Evolutionary conservation across 2,329 filamentous ascomycete species (phyloP).

Genomic region (Sclerotinia sclerotiorum): DNA sequence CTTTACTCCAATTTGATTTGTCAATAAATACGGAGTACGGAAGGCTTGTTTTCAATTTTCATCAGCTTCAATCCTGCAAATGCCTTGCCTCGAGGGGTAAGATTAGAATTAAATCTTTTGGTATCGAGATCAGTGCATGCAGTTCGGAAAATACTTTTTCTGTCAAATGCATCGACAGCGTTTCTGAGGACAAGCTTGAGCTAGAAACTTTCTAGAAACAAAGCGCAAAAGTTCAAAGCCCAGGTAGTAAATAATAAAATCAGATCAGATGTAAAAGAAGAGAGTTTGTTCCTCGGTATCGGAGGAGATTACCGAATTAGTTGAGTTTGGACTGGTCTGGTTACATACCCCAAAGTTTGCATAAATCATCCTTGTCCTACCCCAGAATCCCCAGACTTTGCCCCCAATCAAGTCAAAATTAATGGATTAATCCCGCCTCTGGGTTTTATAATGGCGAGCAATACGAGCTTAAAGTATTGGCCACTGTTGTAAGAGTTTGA

Average conservation of each 20-base stretch:
- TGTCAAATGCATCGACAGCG: background rate
- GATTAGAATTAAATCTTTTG: background rate
- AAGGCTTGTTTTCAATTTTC: background rate
- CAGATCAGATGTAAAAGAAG: slow-evolving; percentile 19
- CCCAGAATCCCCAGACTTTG: slow-evolving; percentile 19
- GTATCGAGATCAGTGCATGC: slow-evolving; percentile 3
- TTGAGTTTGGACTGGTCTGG: background rate
- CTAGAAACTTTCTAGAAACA: background rate
- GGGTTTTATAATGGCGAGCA: background rate
- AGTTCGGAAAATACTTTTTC: background rate
- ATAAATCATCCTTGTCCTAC: slow-evolving; percentile 17
- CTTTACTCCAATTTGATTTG: background rate
- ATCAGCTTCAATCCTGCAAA: background rate
- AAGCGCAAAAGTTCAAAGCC: background rate
- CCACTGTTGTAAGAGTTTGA: background rate
- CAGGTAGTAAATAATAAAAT: background rate
- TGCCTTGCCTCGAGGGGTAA: background rate
- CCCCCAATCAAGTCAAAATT: slow-evolving; percentile 7
- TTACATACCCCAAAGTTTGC: slow-evolving; percentile 7
- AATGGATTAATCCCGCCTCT: background rate
- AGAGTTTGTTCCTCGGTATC: slow-evolving; percentile 13
- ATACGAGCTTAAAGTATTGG: slow-evolving; percentile 2
- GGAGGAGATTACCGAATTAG: background rate
- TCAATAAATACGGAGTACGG: background rate
- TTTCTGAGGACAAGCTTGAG: background rate